phyloP scores from a whole-genome alignment of 805 yeast genomes.

The Wickerhamiella galacta region DNA sequence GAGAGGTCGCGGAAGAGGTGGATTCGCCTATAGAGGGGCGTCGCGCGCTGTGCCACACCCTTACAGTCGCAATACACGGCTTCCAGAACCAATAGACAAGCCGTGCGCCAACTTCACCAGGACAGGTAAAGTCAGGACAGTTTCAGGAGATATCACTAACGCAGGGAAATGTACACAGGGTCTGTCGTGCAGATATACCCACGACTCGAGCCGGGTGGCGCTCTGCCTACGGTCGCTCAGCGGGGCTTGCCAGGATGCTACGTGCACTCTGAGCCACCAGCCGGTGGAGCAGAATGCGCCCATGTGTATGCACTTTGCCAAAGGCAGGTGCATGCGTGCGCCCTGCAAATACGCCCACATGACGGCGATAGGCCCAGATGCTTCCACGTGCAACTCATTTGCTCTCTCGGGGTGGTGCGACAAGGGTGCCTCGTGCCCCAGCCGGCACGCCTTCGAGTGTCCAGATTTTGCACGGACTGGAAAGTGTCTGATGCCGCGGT shows the following conservation, averaged over 20 bases:
- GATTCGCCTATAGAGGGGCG: too few relatives aligned
- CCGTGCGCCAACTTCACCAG: constrained; percentile 19
- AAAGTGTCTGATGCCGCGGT: constrained; percentile 35
- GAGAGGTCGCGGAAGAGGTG: too few relatives aligned
- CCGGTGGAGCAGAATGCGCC: constrained; percentile 45
- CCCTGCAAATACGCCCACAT: constrained; percentile 38
- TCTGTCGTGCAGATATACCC: constrained; percentile 35
- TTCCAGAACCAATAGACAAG: constrained; percentile 7
- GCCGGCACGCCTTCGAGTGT: constrained; percentile 44
- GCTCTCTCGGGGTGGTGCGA: constrained; percentile 54
- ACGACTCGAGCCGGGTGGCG: constrained; percentile 33
- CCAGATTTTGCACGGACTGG: constrained; percentile 57
- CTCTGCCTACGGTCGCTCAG: constrained; percentile 36
- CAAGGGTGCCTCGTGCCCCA: constrained; percentile 39
- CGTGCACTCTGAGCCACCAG: constrained; percentile 41
- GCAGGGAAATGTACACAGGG: constrained; percentile 39
- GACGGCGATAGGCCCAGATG: constrained; percentile 23
- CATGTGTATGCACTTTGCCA: constrained; percentile 36
- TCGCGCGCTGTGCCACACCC: background rate
- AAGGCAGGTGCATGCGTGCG: constrained; percentile 31
- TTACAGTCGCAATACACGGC: background rate
- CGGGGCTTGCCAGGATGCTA: constrained; percentile 30
- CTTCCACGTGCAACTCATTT: constrained; percentile 47
- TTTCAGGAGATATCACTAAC: constrained; percentile 6
- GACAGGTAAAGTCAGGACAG: constrained; percentile 12